phyloP scores from a whole-genome alignment of 208 protist species.

The Crithidia acanthocephali region DNA sequence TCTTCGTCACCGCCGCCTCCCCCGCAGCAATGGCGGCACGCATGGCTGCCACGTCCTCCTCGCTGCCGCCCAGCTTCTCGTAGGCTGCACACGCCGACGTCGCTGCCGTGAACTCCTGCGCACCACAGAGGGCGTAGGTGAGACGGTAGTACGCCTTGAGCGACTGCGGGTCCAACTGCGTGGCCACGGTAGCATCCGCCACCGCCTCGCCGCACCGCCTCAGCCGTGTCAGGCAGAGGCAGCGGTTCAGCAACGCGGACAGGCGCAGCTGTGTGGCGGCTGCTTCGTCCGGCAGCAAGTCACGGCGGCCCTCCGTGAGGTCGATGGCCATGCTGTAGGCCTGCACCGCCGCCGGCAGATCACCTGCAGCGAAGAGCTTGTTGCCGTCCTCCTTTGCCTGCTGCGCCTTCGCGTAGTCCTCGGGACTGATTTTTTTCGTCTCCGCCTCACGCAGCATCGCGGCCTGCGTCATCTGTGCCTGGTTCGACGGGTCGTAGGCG shows the following conservation, averaged over 20 bases:
- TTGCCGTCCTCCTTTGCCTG: constrained; percentile 74
- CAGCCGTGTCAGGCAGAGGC: constrained; percentile 48
- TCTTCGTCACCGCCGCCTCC: constrained; percentile 25
- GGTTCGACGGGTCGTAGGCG: constrained; percentile 69
- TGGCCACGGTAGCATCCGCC: constrained; percentile 42
- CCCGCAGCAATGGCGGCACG: constrained; percentile 41
- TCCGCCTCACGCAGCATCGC: constrained; percentile 64
- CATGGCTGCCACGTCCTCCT: constrained; percentile 50
- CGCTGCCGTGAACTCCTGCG: constrained; percentile 60
- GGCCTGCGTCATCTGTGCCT: constrained; percentile 66
- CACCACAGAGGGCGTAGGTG: constrained; percentile 51
- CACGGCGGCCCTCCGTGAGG: constrained; percentile 68
- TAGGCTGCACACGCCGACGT: constrained; percentile 35
- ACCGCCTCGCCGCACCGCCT: constrained; percentile 45
- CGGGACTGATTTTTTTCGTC: constrained; percentile 64
- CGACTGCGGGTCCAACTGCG: constrained; percentile 43
- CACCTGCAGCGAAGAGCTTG: constrained; percentile 41
- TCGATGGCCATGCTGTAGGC: constrained; percentile 63
- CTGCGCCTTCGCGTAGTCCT: constrained; percentile 63
- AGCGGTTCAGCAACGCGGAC: constrained; percentile 70
- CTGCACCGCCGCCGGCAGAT: constrained; percentile 57
- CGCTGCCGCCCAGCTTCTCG: constrained; percentile 36
- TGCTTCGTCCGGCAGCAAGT: constrained; percentile 64
- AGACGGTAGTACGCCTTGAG: constrained; percentile 76
- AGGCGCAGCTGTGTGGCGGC: constrained; percentile 56